Percentiles rank a stretch among this genome's conserved stretches.
Conservation (phyloP, 176 grass and related monocot species). For the Rhynchospora tenuis region DNA sequence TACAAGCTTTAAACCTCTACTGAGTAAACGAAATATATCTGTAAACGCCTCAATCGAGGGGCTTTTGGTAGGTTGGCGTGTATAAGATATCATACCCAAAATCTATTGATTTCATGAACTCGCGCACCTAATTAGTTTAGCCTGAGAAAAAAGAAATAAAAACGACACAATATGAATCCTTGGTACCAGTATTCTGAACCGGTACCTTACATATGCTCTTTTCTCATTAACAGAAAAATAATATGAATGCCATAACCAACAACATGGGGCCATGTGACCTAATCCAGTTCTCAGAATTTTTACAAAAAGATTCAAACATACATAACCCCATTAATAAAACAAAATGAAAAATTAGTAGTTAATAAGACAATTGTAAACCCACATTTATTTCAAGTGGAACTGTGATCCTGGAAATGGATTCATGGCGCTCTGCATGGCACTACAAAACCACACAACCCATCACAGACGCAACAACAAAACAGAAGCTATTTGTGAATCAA, state of each 20-base stretch:
- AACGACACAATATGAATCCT: neutral
- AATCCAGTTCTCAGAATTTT: neutral
- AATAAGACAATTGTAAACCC: neutral
- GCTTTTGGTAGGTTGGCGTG: neutral
- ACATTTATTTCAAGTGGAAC: no score
- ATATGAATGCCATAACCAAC: neutral
- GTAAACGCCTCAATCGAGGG: neutral
- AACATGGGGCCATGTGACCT: neutral
- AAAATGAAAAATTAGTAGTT: neutral
- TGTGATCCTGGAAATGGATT: no score
- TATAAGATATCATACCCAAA: neutral
- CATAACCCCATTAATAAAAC: neutral
- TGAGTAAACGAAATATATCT: neutral
- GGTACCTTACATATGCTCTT: neutral
- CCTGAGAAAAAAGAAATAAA: neutral
- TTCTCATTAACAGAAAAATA: neutral
- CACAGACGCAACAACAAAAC: neutral
- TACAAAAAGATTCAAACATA: neutral
- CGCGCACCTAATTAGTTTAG: neutral
- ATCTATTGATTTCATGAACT: neutral
- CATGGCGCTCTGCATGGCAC: no score
- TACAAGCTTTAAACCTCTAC: neutral
- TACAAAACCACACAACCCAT: neutral
- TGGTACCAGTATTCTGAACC: neutral
- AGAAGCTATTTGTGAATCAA: neutral